These are phyloP conservation scores for Combretum micranthum DNA, from an alignment of 345 rosid genomes.

Conservation along the genomic window DNA sequence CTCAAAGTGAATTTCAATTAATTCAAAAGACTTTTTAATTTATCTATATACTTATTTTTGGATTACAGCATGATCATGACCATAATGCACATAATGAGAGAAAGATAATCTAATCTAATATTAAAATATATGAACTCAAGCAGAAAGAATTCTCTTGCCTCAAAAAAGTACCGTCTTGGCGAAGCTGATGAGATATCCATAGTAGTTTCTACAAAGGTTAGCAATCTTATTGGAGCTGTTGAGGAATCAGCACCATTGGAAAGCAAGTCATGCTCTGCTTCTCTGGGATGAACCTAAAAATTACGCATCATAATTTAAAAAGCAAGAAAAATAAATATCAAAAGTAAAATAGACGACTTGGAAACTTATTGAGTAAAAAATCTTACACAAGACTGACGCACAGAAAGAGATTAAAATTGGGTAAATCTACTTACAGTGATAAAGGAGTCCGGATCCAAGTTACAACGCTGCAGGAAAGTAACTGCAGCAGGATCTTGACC, in stretches of 20 bases:
- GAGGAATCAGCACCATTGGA: constrained; percentile 16
- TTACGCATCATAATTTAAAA: constrained; percentile 6
- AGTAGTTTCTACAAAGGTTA: constrained; percentile 66
- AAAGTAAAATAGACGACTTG: too few relatives aligned
- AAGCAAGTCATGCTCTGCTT: constrained; percentile 23
- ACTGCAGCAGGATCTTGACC: constrained; percentile 52
- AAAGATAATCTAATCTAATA: neutral
- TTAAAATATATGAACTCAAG: neutral
- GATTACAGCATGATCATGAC: too few relatives aligned
- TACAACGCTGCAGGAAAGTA: constrained; percentile 61
- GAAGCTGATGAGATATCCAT: constrained; percentile 97
- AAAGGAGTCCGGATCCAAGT: constrained; percentile 72
- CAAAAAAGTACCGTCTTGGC: constrained; percentile 85
- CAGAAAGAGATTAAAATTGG: neutral
- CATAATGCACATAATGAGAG: neutral
- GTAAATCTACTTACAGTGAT: constrained; percentile 45
- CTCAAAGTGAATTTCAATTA: too few relatives aligned
- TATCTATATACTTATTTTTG: too few relatives aligned
- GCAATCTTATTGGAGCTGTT: constrained; percentile 49
- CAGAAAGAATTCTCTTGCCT: constrained; percentile 48
- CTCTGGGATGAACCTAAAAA: constrained; percentile 53
- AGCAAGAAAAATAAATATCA: neutral
- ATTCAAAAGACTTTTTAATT: neutral
- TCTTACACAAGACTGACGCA: neutral
- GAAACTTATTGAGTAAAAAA: neutral